Percentiles rank a stretch among this genome's conserved stretches.
Evolutionary conservation across 805 yeast species (phyloP).

Genomic region (Ogataea neopini): DNA sequence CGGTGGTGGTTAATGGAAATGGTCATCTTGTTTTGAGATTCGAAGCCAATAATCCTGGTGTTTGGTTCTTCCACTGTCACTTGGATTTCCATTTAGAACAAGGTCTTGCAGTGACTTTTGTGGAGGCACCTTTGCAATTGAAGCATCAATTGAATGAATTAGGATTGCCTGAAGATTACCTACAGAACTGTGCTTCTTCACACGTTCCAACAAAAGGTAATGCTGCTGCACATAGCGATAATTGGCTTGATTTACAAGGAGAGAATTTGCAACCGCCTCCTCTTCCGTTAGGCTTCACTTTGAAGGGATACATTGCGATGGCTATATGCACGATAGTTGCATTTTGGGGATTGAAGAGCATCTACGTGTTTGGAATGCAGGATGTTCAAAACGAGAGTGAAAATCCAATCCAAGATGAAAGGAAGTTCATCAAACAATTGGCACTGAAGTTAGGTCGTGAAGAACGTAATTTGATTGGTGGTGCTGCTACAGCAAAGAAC

Average conservation of each 20-base stretch:
- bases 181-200: conserved; percentile 48
- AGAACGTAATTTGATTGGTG: conserved; percentile 6
- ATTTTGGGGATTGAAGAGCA: conserved; percentile 58
- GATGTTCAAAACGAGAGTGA: conserved; percentile 55
- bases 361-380: conserved; percentile 64
- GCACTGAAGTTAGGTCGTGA: conserved; percentile 17
- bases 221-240: conserved; percentile 65
- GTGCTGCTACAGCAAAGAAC: not conserved
- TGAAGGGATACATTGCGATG: conserved; percentile 68
- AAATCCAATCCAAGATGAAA: conserved; percentile 17
- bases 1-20: conserved; percentile 64
- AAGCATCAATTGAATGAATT: conserved; percentile 37
- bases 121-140: conserved; percentile 66
- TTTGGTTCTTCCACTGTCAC: conserved; percentile 94
- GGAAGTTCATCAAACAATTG: conserved; percentile 16
- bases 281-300: conserved; percentile 70
- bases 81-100: conserved; percentile 84
- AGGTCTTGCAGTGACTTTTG: conserved; percentile 70
- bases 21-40: conserved; percentile 72
- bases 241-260: conserved; percentile 59
- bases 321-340: conserved; percentile 54
- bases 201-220: conserved; percentile 56
- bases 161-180: conserved; percentile 48
- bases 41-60: conserved; percentile 85
- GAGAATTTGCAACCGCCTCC: conserved; percentile 61